These are phyloP conservation scores for cucumber (Cucumis sativus) DNA, from an alignment of 306 rosid genomes.

Conservation along the genomic window Cucumber_9930_V3 NC_026657.2:12492001-12492500, in stretches of 20 bases:
- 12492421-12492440: conserved; percentile 65
- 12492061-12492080: too few species aligned
- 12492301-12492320: neutral
- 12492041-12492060: too few species aligned
- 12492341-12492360: neutral
- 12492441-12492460: conserved; percentile 42
- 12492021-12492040: too few species aligned
- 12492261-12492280: neutral
- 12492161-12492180: too few species aligned
- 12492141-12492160: too few species aligned
- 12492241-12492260: neutral
- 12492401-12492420: conserved; percentile 32
- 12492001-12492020: too few species aligned
- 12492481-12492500: conserved; percentile 56
- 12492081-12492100: too few species aligned
- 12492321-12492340: neutral
- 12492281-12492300: neutral
- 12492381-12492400: conserved; percentile 52
- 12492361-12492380: neutral
- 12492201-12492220: neutral
- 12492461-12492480: conserved; percentile 42
- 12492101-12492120: too few species aligned
- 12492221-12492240: neutral
- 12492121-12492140: too few species aligned
- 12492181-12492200: neutral